Base-by-base conservation (phyloP, 139 green algal species). In the Picochlorum sp. region DNA sequence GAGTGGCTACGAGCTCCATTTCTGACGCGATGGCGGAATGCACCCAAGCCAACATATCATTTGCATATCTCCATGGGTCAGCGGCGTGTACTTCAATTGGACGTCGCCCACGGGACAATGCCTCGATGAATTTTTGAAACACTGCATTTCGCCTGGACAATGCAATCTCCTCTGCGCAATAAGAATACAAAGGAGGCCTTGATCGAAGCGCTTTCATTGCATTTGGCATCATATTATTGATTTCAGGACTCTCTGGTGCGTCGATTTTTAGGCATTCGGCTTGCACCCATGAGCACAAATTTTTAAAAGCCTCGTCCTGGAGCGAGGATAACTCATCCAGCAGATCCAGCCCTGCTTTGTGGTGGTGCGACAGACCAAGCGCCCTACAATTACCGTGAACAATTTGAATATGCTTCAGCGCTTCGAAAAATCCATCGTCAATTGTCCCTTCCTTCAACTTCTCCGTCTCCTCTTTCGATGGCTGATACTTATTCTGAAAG, bases 41-140 rank as follows among this genome's bases (percentile, higher is more conserved):
- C 57, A 97, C 77, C 92, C 92, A 98, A 0, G 84, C 92, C 28
- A 97, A 69, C 92, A 97, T 98, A 78, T 98, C 92, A 35, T 85
- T 55, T 2, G 81, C 67, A 79, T 93, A 92, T 26, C 84, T 70
- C 44, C 73, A 63, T 3, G 92, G 89, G 70, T 98, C 91, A 57
- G 95, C 84, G 9, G 91, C 83, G 40, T 97, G 93, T 70, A 96
- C 84, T 74, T 98, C 91, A 33, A 98, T 98, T 16, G 91, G 91
- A 0, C 87, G 67, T 0, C 85, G 86, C 1, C 92, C 92, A 2
- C 85, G 71, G 0, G 92, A 96, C 7, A 99, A 74, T 9, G 92
- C 92, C 16, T 66, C 43, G 22, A 77, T 75, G 53, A 88, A 88
- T 25, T 79, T 65, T 47, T 87, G 81, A 70, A 98, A 98, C 10